These are phyloP conservation scores for Citrullus mucosospermus DNA, from an alignment of 306 rosid species.

Conservation along the genomic window DNA sequence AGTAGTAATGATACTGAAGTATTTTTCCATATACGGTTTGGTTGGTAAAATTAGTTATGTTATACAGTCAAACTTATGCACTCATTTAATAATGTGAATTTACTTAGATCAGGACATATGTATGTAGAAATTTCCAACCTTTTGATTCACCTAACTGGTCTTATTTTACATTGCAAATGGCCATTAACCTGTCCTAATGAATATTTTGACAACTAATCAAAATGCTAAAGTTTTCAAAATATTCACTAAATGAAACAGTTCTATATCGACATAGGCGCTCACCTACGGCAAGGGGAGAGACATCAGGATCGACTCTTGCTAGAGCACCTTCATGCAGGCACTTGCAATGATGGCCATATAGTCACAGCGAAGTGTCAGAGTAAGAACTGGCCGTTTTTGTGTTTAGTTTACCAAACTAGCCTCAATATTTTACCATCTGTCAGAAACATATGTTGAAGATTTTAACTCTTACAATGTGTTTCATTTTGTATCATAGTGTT, in stretches of 20 bases:
- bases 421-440: not conserved
- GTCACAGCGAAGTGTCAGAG: not conserved
- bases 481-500: not conserved
- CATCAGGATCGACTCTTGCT: not conserved
- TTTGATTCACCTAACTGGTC: conserved; percentile 1
- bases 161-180: not conserved
- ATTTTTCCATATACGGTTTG: not conserved
- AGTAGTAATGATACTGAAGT: not conserved
- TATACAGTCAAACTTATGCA: not conserved
- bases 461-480: not conserved
- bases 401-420: not conserved
- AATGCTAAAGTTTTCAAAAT: not conserved
- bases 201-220: not conserved
- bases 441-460: not conserved
- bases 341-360: not conserved
- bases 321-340: not conserved
- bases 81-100: not conserved
- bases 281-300: not conserved
- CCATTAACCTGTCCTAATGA: not conserved
- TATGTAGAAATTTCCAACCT: not conserved
- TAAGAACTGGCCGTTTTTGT: not conserved
- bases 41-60: not conserved
- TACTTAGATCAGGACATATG: not conserved
- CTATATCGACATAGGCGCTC: not conserved
- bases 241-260: not conserved